Conservation (phyloP, 2,329 filamentous ascomycete species). For the Aspergillus brasiliensis region DNA sequence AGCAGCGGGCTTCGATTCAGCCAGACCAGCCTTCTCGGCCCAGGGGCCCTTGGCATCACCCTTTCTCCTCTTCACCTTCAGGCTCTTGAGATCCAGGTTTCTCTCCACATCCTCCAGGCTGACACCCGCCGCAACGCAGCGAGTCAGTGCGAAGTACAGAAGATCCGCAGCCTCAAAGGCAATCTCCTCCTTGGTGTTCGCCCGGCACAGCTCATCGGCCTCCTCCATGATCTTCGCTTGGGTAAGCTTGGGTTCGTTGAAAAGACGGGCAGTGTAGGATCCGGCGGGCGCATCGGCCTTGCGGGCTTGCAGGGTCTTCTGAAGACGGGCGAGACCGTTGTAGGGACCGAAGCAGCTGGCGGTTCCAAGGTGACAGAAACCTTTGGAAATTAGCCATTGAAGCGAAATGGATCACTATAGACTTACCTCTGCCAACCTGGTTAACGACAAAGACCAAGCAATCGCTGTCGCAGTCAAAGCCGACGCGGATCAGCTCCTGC, state of each 20-base stretch:
- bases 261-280: constrained; percentile 91
- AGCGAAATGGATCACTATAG: background rate
- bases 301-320: constrained; percentile 81
- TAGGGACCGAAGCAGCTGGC: constrained; percentile 90
- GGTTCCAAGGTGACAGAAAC: constrained; percentile 92
- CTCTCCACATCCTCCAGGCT: constrained; percentile 85
- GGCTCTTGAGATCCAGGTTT: constrained; percentile 89
- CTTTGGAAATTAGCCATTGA: constrained; percentile 35
- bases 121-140: constrained; percentile 82
- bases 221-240: constrained; percentile 98
- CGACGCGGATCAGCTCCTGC: constrained; percentile 82
- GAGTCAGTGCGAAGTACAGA: constrained; percentile 92
- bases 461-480: constrained; percentile 90
- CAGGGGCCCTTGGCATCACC: constrained; percentile 95
- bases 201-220: constrained; percentile 90
- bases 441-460: constrained; percentile 86
- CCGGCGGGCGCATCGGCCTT: constrained; percentile 81
- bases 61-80: constrained; percentile 90
- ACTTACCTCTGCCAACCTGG: constrained; percentile 74
- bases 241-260: constrained; percentile 86
- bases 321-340: constrained; percentile 76
- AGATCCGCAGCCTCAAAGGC: constrained; percentile 94
- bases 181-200: constrained; percentile 76
- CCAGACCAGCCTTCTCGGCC: constrained; percentile 78
- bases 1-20: constrained; percentile 50